Base-by-base conservation (phyloP, 225 moss, liverwort and hornwort species). In the Physcomitrium patens region DNA sequence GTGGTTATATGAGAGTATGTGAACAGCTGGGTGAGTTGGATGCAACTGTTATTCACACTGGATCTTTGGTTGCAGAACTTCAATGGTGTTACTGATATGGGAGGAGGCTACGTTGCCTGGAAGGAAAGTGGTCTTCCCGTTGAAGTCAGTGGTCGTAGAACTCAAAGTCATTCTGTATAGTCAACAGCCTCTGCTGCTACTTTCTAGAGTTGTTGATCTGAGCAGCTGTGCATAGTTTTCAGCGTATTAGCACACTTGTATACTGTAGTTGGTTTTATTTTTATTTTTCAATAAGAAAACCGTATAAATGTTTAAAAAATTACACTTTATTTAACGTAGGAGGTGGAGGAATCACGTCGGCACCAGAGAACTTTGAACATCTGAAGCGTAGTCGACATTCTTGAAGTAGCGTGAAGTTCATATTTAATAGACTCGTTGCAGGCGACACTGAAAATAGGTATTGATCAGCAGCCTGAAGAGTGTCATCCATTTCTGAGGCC, bases 31-130 rank as follows among this genome's bases (percentile, higher is more conserved):
- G 46, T 14, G 16, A 44, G n/a, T 22, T 37, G 3, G 14, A 59
- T 74, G 26, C 24, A 60, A 48, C 51, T 2, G 49, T 37, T 18
- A 27, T 28, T 59, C 17, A 46, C 19, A 53, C 24, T 24, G 43
- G 62, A 24, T n/a, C 11, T 53, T 67, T 7, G 71, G 18, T 70
- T 87, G 83, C 88, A 88, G 88, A 76, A 78, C 50, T 89, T 89
- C 18, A 80, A 87, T 14, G 87, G 89, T 57, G 82, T 89, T 18
- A 89, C 87, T 12, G 89, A 89, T 70, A 82, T 89, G 84, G 86
- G 89, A 80, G 89, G 89, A 74, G 89, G 89, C 73, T 89, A 87
- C 44, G 54, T 75, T 16, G 87, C 84, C 10, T 89, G 89, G 89
- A 82, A 86, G 74, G 70, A 87, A 74, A 84, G 87, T 42, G 89